Evolutionary conservation across 208 protist genomes (phyloP), one percentile per base, ranked within the genome.

Genomic region (Trichomonas vaginalis): DNA sequence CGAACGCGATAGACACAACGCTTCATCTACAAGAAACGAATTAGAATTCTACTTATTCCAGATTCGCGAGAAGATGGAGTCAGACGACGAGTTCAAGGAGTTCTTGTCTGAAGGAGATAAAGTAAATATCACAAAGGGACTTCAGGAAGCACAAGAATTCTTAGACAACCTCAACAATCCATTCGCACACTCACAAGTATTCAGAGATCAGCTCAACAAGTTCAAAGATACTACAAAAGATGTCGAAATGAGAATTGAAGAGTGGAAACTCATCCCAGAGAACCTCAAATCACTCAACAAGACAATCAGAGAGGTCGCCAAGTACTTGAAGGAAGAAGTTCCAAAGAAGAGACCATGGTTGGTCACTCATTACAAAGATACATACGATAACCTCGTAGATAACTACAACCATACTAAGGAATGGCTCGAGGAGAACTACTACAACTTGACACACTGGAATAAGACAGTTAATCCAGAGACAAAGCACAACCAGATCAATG

Each of bases 261-360:
- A 92, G 1, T 39, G 42, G 15, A 39, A 35, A 14, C 17, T 48
- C 0, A 48, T 35, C 12, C 12, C 42, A 12, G 86, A 92, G 27
- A 51, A 23, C 14, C 21, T 42, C 45, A 27, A 51, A 21, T 17
- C 0, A 3, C 15, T 92, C 1, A 51, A 92, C 17, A 92, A 92
- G 46, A 39, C 86, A 92, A 35, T 92, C 17, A 51, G 37, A 2
- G 17, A 45, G 9, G 46, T 92, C 9, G 12, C 42, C 39, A 92
- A 92, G n/a, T 42, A 92, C 35, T n/a, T 92, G 3, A 92, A 9
- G 6, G 86, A 92, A 39, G n/a, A 17, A 40, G 42, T 42, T 10
- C 86, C 86, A 0, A 92, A 92, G 86, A 92, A 92, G 45, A 92
- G 46, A 15, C 42, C 42, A 51, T 92, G 86, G 86, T n/a, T 92